These are phyloP conservation scores for Kuraishia piskuri DNA, from an alignment of 805 yeast species.

Conservation along the genomic window DNA sequence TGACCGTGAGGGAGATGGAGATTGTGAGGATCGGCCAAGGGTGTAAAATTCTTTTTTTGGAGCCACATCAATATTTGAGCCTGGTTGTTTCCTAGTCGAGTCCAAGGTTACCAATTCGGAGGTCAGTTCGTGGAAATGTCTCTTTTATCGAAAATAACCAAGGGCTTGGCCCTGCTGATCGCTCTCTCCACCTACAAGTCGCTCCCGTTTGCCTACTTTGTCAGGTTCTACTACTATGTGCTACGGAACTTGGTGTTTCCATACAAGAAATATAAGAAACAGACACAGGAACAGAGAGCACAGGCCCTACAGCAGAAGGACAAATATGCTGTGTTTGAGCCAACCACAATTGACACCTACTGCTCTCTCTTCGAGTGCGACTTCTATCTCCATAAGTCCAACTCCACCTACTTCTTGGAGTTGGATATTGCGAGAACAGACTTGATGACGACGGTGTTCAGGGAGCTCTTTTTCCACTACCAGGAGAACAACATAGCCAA, in stretches of 20 bases:
- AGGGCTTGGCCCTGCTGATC: conserved; percentile 1
- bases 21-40: no score
- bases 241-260: conserved; percentile 19
- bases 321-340: conserved; percentile 27
- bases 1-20: no score
- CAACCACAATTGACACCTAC: conserved; percentile 35
- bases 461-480: conserved; percentile 40
- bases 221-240: conserved; percentile 50
- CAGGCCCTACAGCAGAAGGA: conserved; percentile 16
- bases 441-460: conserved; percentile 47
- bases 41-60: no score
- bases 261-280: conserved; percentile 12
- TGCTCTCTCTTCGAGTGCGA: conserved; percentile 80
- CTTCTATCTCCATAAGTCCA: conserved; percentile 79
- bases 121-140: no score
- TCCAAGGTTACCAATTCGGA: no score
- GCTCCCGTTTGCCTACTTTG: conserved; percentile 56
- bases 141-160: not conserved
- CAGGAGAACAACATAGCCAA: conserved; percentile 29
- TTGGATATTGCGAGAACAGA: conserved; percentile 72
- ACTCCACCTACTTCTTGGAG: conserved; percentile 77
- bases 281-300: conserved; percentile 16
- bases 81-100: no score
- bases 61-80: no score
- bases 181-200: conserved; percentile 45